Evolutionary conservation across 495 filamentous ascomycete genomes (phyloP).

Genomic region (Penicillium paxilli): DNA sequence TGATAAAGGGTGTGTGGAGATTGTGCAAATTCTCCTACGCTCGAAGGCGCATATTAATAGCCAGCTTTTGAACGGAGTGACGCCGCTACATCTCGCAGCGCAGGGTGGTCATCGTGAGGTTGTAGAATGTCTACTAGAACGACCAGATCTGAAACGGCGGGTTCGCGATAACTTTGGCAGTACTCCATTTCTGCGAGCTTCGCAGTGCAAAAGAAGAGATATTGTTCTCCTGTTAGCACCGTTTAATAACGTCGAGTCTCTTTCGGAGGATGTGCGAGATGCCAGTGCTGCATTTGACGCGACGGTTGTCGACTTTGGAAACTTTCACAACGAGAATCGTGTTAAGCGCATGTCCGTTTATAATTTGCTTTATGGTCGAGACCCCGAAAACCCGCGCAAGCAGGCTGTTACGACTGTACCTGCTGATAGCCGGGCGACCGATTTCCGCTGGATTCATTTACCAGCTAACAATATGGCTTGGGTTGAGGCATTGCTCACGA

Average conservation of each 20-base stretch:
- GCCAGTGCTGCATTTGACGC: slow-evolving; percentile 64
- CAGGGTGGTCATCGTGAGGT: slow-evolving; percentile 59
- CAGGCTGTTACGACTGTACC: slow-evolving; percentile 55
- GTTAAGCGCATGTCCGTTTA: slow-evolving; percentile 54
- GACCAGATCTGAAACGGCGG: slow-evolving; percentile 44
- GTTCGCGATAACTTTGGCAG: slow-evolving; percentile 61
- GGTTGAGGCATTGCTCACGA: slow-evolving; percentile 64
- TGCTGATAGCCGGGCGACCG: slow-evolving; percentile 52
- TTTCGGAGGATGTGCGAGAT: slow-evolving; percentile 54
- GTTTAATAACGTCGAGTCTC: slow-evolving; percentile 48
- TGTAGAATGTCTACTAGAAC: slow-evolving; percentile 52
- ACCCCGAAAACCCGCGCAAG: slow-evolving; percentile 50
- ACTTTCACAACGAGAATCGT: slow-evolving; percentile 63
- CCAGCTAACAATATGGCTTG: slow-evolving; percentile 63
- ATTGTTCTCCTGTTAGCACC: slow-evolving; percentile 59
- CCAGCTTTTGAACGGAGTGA: slow-evolving; percentile 57
- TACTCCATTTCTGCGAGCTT: slow-evolving; percentile 60
- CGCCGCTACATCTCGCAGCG: slow-evolving; percentile 63
- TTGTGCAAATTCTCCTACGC: slow-evolving; percentile 49
- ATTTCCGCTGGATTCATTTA: slow-evolving; percentile 71
- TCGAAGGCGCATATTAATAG: slow-evolving; percentile 57
- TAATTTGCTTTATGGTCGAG: slow-evolving; percentile 62
- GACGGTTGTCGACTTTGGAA: slow-evolving; percentile 68
- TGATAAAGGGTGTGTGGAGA: slow-evolving; percentile 51
- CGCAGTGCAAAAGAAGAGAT: slow-evolving; percentile 56